Percentiles rank a stretch among this genome's conserved stretches.
Evolutionary conservation across 2,329 filamentous ascomycete species (phyloP).

Genomic region (Rhynchosporium agropyri): DNA sequence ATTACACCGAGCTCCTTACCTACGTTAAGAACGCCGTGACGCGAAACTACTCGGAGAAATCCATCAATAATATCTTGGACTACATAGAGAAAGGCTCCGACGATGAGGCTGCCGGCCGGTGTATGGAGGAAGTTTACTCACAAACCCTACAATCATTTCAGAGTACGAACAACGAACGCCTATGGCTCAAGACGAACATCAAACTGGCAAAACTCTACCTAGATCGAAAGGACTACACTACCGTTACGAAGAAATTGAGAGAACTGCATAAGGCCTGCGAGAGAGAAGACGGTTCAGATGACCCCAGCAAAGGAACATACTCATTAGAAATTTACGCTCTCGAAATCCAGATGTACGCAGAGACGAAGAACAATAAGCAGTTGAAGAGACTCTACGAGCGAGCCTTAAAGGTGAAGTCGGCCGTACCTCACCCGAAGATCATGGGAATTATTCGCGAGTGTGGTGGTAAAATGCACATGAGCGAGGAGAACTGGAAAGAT

Average conservation of each 20-base stretch:
- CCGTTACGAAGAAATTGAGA: slow-evolving; percentile 79
- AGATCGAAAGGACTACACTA: slow-evolving; percentile 84
- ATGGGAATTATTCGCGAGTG: slow-evolving; percentile 99
- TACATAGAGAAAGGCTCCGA: slow-evolving; percentile 90
- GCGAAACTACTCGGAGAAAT: slow-evolving; percentile 98
- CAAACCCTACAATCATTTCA: slow-evolving; percentile 93
- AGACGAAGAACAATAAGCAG: slow-evolving; percentile 96
- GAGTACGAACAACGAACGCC: slow-evolving; percentile 92
- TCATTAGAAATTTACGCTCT: slow-evolving; percentile 93
- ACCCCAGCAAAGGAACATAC: slow-evolving; percentile 95
- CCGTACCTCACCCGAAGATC: slow-evolving; percentile 96
- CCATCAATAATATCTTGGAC: slow-evolving; percentile 99
- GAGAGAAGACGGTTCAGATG: slow-evolving; percentile 81
- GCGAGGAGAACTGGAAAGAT: slow-evolving; percentile 98
- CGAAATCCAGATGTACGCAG: slow-evolving; percentile 98
- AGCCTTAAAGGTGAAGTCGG: slow-evolving; percentile 90
- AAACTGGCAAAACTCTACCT: slow-evolving; percentile 91
- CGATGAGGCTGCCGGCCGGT: slow-evolving; percentile 70
- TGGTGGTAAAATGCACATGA: slow-evolving; percentile 99
- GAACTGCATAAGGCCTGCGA: slow-evolving; percentile 91
- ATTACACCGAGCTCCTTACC: slow-evolving; percentile 92
- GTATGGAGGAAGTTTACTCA: slow-evolving; percentile 95
- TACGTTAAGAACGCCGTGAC: slow-evolving; percentile 98
- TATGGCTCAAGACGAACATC: slow-evolving; percentile 98
- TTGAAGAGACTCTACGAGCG: slow-evolving; percentile 90